Evolutionary conservation across 208 protist genomes (phyloP).

Genomic region (Leishmania arabica): DNA sequence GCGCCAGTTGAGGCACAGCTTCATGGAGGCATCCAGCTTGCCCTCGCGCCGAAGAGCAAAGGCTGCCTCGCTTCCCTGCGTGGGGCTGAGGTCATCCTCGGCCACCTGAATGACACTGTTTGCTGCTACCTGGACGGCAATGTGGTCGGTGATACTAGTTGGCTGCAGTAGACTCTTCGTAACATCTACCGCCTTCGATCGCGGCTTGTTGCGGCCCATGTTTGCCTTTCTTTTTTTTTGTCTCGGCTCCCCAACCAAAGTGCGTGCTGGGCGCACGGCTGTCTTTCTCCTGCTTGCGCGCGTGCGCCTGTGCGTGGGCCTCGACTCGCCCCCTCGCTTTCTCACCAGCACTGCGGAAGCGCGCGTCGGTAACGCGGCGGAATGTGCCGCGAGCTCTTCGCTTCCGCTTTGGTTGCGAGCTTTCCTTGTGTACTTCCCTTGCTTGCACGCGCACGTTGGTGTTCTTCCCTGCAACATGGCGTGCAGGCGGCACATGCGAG

Average conservation of each 20-base stretch:
- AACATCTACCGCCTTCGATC: constrained; percentile 75
- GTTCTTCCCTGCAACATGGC: not conserved
- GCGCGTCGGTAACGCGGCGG: not conserved
- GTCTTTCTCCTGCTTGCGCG: not conserved
- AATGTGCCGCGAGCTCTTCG: not conserved
- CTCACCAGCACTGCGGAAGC: not conserved
- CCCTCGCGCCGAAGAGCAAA: constrained; percentile 69
- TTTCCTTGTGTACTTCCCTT: not conserved
- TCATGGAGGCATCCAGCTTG: constrained; percentile 63
- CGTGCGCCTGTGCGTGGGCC: not conserved
- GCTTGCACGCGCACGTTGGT: not conserved
- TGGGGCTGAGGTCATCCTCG: constrained; percentile 81
- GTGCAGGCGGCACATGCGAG: not conserved
- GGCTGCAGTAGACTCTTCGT: constrained; percentile 73
- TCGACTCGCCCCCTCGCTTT: not conserved
- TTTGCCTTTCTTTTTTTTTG: not conserved
- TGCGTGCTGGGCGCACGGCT: not conserved
- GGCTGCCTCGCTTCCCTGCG: constrained; percentile 73
- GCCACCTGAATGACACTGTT: constrained; percentile 41
- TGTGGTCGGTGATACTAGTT: constrained; percentile 53
- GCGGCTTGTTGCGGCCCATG: constrained; percentile 38
- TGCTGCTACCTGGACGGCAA: constrained; percentile 58
- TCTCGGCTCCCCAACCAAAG: not conserved
- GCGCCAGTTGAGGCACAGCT: constrained; percentile 79
- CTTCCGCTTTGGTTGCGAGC: not conserved